Base-by-base conservation (phyloP, 805 yeast genomes). In the Metschnikowia reukaufii region DNA sequence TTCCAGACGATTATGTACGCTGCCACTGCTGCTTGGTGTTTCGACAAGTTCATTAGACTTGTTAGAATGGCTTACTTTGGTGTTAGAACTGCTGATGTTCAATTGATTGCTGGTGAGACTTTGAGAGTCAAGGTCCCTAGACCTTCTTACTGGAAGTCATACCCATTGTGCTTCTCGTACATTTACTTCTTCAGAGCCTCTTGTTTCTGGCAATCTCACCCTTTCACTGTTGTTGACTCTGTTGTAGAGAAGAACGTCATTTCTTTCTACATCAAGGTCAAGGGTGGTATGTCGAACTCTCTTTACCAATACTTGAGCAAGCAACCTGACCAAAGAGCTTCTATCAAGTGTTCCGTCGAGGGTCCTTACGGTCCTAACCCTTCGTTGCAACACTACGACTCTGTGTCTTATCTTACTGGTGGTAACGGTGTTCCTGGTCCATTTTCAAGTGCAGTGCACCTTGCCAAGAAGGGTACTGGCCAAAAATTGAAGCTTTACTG, bases 131-230 rank as follows among this genome's bases (percentile, higher is more conserved):
- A 69, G 2, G 65, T 79, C 16, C 61, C 70, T 17, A 75, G 74
- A 54, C 85, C 88, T 16, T 58, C 59, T 4, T 59, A 57, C 43
- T 78, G 83, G 74, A 68, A 67, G 34, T 67, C 75, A 17, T 65
- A 58, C 47, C 84, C 89, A 2, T 86, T 88, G 23, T 69, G 77
- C 13, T 80, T 67, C 60, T 80, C 75, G 1, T 85, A 71, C 56
- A 64, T 87, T 31, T 76, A 83, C 64, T 81, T 85, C 61, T 51
- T 83, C 47, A 67, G 77, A 36, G 71, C 76, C 16, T 59, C 65
- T 2, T 64, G 73, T 32, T 81, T 83, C 61, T 83, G 84, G 82
- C 88, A 85, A 61, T 78, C 85, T 4, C 90, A 86, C 61, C 92
- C 92, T 4, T 85, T 87, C 65, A 83, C 91, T 1, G 63, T 79